phyloP scores from a whole-genome alignment of 331 rosid species.

The Pyrus hybrid region DNA sequence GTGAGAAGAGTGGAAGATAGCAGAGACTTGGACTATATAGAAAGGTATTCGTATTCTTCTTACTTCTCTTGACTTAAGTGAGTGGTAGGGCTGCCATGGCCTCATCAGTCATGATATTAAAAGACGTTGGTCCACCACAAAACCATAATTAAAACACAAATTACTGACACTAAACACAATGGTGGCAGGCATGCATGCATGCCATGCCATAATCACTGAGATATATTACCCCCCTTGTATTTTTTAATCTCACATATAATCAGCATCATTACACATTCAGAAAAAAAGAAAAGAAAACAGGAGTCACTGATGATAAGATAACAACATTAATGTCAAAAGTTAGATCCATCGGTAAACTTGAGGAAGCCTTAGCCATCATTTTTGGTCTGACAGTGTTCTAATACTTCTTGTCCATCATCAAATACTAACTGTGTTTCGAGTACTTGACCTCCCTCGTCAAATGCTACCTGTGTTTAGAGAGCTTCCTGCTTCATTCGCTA shows the following conservation, averaged over 20 bases:
- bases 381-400: no score
- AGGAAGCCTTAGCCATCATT: no score
- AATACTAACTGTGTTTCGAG: no score
- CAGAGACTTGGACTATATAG: neutral
- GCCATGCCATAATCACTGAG: neutral
- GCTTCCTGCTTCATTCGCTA: no score
- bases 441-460: no score
- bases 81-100: neutral
- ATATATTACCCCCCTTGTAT: no score
- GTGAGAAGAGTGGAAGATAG: neutral
- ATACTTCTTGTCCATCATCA: no score
- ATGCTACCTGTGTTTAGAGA: no score
- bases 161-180: neutral
- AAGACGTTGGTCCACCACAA: neutral
- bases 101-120: neutral
- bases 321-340: no score
- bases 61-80: neutral
- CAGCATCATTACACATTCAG: neutral
- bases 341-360: no score
- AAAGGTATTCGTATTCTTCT: neutral
- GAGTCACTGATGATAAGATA: no score
- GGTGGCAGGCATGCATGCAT: conserved; percentile 18
- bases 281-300: no score
- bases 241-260: neutral
- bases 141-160: neutral